phyloP scores from a whole-genome alignment of 2,329 filamentous ascomycete genomes.

The Microdochium bolleyi region DNA sequence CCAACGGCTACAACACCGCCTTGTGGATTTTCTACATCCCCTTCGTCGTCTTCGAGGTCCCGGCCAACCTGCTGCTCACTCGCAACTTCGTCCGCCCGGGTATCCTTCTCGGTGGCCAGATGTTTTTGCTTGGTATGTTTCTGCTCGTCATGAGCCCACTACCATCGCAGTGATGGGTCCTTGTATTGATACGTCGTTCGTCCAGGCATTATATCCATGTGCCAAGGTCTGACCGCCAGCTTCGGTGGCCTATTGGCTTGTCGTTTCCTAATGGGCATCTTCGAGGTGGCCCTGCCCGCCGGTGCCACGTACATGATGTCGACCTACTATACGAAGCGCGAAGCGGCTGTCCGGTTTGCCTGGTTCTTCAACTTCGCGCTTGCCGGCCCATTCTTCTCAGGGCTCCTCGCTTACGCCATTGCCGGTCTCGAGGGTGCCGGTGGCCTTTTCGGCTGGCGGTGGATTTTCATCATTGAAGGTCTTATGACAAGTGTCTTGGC shows the following conservation, averaged over 20 bases:
- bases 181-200: too few species aligned
- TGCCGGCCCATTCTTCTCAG: conserved; percentile 27
- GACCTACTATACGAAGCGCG: conserved; percentile 16
- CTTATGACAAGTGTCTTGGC: conserved; percentile 13
- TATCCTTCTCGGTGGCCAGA: conserved; percentile 27
- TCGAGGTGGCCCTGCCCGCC: conserved; percentile 43
- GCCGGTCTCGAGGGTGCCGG: conserved; percentile 27
- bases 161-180: too few species aligned
- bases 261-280: conserved; percentile 64
- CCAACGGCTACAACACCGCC: conserved; percentile 30
- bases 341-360: conserved; percentile 16
- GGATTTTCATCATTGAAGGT: conserved; percentile 36
- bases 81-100: conserved; percentile 26
- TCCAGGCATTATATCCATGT: conserved; percentile 30
- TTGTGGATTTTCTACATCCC: conserved; percentile 35
- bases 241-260: conserved; percentile 25
- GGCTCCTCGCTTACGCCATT: conserved; percentile 31
- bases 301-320: conserved; percentile 20
- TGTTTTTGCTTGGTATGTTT: conserved; percentile 28
- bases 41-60: conserved; percentile 35
- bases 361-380: conserved; percentile 27
- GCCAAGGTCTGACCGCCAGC: conserved; percentile 28
- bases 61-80: conserved; percentile 36
- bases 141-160: not conserved
- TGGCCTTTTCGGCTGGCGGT: conserved; percentile 31